A percentile compares a stretch with the other conserved stretches of the same genome.
These are phyloP conservation scores for Cercophora samala DNA, from an alignment of 495 filamentous ascomycete genomes.

Conservation along the genomic window DNA sequence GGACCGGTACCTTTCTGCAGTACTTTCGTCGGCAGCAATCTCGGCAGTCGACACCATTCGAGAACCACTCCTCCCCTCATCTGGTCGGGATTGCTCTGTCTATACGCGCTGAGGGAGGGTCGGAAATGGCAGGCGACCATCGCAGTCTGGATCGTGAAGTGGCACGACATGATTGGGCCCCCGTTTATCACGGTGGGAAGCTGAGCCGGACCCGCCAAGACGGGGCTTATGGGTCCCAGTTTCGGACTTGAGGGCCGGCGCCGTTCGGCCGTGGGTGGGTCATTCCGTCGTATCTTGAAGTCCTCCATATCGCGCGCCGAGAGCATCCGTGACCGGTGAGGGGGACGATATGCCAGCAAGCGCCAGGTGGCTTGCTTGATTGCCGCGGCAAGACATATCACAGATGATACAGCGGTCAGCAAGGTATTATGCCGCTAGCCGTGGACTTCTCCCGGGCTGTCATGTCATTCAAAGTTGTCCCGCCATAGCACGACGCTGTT, in stretches of 20 bases:
- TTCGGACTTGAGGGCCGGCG: background rate
- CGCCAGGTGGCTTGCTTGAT: background rate
- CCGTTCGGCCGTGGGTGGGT: background rate
- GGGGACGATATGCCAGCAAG: background rate
- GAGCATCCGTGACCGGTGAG: background rate
- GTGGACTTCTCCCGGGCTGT: background rate
- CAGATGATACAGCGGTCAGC: background rate
- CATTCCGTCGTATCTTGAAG: background rate
- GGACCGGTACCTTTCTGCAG: background rate
- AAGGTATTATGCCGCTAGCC: background rate
- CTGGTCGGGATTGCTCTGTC: background rate
- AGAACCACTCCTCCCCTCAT: background rate
- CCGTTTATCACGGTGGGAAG: background rate
- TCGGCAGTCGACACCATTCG: background rate
- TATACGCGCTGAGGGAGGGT: background rate
- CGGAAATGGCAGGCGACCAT: background rate
- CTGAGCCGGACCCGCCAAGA: background rate
- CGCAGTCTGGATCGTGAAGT: background rate
- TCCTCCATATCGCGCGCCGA: background rate
- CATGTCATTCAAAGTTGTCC: background rate
- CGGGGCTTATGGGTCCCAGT: background rate
- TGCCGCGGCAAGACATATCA: background rate
- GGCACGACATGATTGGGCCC: slow-evolving; percentile 1
- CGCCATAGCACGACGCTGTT: background rate
- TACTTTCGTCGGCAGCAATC: background rate